Base-by-base conservation (phyloP, 768 basidiomycete genomes). In the Hericium coralloides region DNA sequence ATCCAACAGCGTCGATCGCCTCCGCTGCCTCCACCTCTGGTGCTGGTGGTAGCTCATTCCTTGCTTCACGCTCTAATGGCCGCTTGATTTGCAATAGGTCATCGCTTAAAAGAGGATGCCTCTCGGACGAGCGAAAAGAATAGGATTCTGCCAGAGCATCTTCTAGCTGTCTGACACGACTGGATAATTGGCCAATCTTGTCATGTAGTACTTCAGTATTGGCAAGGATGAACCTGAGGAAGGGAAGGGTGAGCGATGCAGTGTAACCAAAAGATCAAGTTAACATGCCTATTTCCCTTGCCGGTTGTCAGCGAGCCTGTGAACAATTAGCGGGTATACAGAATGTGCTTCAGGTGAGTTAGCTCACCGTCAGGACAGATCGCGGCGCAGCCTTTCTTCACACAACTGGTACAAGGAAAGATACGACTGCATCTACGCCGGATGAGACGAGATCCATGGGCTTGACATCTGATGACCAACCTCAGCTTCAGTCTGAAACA, bases 241-340 rank as follows among this genome's bases (percentile, higher is more conserved):
- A n/a, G n/a, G n/a, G n/a, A n/a, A 41, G 52, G 17, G 45, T 41
- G 20, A 43, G 23, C 58, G 38, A 56, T 49, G 22, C n/a, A 37
- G 18, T 74, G 53, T 14, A 52, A 18, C 36, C 31, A 9, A 57
- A 53, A 50, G 58, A 49, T 18, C 12, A 18, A 55, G 38, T 57
- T 20, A 58, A 23, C 65, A 52, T 63, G 84, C 85, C 85, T 73
- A 66, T 87, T 88, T 12, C 85, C 85, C 67, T 84, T 86, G 58
- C 85, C 85, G 14, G 85, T 86, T 12, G 84, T 86, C 39, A 87
- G 74, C 31, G 83, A 84, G 15, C 84, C 84, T 85, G 59, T n/a
- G 26, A 18, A 43, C 38, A 25, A 43, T 12, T n/a, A 14, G 59
- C 58, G 51, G 56, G 55, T 45, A 37, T 12, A 12, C 23, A 22